Base-by-base conservation (phyloP, 164 flowering plant species). In the Annona squamosa region DNA sequence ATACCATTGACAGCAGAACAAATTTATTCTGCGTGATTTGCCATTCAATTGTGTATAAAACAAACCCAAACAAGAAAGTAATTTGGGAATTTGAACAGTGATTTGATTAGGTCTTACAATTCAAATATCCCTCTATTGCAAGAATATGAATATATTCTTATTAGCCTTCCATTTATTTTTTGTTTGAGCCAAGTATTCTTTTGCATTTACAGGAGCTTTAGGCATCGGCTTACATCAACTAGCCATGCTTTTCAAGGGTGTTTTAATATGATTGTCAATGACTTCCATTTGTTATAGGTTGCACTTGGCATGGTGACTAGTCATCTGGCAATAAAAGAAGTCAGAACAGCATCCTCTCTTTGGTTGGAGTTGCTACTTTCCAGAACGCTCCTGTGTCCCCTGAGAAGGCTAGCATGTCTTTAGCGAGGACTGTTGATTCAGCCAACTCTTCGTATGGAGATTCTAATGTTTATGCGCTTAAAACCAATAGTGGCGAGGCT, bases 371-470 rank as follows among this genome's bases (percentile, higher is more conserved):
- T 45, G 70, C 70, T 46, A n/a, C 19, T n/a, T 68, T 46, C 18
- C 2, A 42, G 46, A 6, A 66, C 68, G 45, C 16, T 69, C 41
- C 48, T 69, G 7, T 26, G 62, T 52, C 5, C 68, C 43, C 26
- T 73, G 69, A 73, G n/a, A 41, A 48, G 46, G 16, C 41, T 44
- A 71, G 63, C 75, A 84, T 86, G 88, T 84, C 89, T 68, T 79
- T 89, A 70, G 85, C 85, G 71, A 80, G 89, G 77, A 71, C 88
- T 48, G 77, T 83, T 63, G 93, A 88, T 73, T 77, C 85, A 70
- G 79, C 97, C 63, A 75, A 86, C 18, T 48, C 83, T 12, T 59
- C 88, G 13, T 87, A 84, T 68, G 77, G 82, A 57, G 85, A 79
- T 59, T 70, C 78, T 16, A 81, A 84, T 75, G 82, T 84, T 48